Evolutionary conservation across 2,329 filamentous ascomycete species (phyloP).

Genomic region (Laburnicola sp.): DNA sequence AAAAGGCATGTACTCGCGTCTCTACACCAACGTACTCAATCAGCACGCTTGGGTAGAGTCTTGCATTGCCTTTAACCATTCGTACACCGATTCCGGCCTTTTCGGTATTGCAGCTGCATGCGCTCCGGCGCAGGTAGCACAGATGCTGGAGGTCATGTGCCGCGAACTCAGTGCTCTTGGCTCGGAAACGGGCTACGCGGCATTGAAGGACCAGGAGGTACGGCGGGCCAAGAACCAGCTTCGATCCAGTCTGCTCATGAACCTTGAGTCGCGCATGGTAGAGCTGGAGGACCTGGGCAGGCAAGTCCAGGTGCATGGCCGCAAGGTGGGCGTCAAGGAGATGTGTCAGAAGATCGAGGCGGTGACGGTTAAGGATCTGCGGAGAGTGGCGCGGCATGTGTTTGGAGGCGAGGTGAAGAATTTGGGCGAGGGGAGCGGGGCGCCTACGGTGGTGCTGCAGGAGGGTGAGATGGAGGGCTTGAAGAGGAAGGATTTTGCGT

Average conservation of each 20-base stretch:
- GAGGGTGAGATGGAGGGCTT: constrained; percentile 78
- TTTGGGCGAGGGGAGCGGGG: constrained; percentile 74
- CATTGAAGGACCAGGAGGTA: constrained; percentile 76
- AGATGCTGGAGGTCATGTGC: constrained; percentile 95
- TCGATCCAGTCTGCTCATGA: constrained; percentile 88
- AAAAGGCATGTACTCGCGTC: constrained; percentile 97
- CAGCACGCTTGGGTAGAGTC: constrained; percentile 97
- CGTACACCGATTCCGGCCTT: constrained; percentile 91
- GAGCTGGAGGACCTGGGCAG: constrained; percentile 94
- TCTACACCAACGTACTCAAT: constrained; percentile 98
- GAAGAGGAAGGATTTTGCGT: constrained; percentile 69
- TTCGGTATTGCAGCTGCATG: constrained; percentile 93
- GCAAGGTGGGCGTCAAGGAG: constrained; percentile 86
- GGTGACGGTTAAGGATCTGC: constrained; percentile 77
- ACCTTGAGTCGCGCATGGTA: constrained; percentile 94
- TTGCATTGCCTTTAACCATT: constrained; percentile 95
- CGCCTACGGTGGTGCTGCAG: constrained; percentile 92
- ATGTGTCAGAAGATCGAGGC: constrained; percentile 89
- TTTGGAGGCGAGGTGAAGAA: constrained; percentile 79
- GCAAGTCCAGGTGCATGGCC: constrained; percentile 95
- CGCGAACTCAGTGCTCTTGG: constrained; percentile 81
- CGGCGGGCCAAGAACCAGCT: constrained; percentile 96
- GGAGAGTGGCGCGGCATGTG: constrained; percentile 77
- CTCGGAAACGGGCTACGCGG: constrained; percentile 71
- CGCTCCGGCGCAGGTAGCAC: constrained; percentile 71